phyloP scores from a whole-genome alignment of 352 stramenopile species.

The Hyaloperonospora arabidopsidis region DNA sequence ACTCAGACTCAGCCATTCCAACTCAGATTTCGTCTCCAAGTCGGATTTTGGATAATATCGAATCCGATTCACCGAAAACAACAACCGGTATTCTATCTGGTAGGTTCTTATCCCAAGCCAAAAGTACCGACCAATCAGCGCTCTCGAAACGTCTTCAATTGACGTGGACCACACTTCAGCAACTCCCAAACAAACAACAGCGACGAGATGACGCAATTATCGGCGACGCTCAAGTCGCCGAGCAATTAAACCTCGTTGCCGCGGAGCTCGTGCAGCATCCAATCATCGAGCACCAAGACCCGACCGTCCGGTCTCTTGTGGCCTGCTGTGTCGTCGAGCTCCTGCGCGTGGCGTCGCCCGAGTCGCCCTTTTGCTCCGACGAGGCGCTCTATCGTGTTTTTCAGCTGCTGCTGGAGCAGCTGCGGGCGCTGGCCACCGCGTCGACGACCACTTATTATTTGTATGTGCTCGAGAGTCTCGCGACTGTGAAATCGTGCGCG shows the following conservation, averaged over 20 bases:
- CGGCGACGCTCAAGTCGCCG: conserved; percentile 14
- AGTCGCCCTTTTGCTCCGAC: conserved; percentile 56
- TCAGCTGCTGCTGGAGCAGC: conserved; percentile 55
- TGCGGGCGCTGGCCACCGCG: conserved; percentile 32
- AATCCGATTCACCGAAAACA: conserved; percentile 13
- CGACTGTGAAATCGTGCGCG: conserved; percentile 47
- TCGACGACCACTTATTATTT: conserved; percentile 30
- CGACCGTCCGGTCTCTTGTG: conserved; percentile 47
- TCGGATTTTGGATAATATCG: no score
- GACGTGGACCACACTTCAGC: conserved; percentile 41
- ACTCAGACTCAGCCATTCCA: conserved; percentile 8
- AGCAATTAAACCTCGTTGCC: conserved; percentile 40
- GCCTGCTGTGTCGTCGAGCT: conserved; percentile 72
- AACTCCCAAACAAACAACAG: conserved; percentile 34
- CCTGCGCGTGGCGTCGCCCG: conserved; percentile 51
- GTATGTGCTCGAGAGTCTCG: conserved; percentile 66
- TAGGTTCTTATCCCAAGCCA: conserved; percentile 11
- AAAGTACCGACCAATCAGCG: conserved; percentile 28
- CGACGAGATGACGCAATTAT: conserved; percentile 32
- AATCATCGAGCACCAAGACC: conserved; percentile 40
- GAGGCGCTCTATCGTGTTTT: conserved; percentile 64
- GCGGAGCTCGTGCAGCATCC: conserved; percentile 49
- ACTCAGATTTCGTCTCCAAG: no score
- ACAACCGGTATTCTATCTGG: conserved; percentile 19
- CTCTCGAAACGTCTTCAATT: conserved; percentile 48